A percentile compares a stretch with the other conserved stretches of the same genome.
Conservation (phyloP, 805 yeast genomes). For the Lipomyces sp. region DNA sequence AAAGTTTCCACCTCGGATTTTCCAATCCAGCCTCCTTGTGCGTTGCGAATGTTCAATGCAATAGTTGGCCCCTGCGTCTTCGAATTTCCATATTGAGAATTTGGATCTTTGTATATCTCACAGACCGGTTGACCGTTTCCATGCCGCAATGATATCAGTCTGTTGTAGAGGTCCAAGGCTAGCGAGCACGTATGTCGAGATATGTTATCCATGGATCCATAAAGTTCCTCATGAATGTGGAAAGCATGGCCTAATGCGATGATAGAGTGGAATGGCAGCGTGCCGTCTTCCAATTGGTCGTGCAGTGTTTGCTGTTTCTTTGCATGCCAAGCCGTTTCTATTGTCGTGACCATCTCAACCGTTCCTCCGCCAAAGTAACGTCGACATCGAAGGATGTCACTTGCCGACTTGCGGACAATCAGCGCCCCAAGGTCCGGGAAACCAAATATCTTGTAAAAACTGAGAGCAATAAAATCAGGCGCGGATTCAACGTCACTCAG, state of each 20-base stretch:
- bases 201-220: constrained; percentile 4
- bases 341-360: constrained; percentile 1
- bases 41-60: not conserved
- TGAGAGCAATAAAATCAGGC: constrained; percentile 3
- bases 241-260: not conserved
- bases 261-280: constrained; percentile 6
- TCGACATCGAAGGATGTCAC: constrained; percentile 2
- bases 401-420: constrained; percentile 4
- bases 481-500: not conserved
- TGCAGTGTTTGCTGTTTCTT: not conserved
- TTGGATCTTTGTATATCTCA: constrained; percentile 7
- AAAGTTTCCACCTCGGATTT: constrained; percentile 3
- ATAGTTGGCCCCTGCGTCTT: constrained; percentile 7
- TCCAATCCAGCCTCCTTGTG: constrained; percentile 8
- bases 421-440: constrained; percentile 8
- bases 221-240: constrained; percentile 3
- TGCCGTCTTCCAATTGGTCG: constrained; percentile 8
- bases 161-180: constrained; percentile 7
- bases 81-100: constrained; percentile 4
- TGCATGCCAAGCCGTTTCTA: not conserved
- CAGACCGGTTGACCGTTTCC: not conserved
- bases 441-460: constrained; percentile 7
- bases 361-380: constrained; percentile 10
- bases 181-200: constrained; percentile 6
- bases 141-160: not conserved